These are phyloP conservation scores for Drosera spatulata DNA, from an alignment of 179 eudicot species.

Conservation along the genomic window DNA sequence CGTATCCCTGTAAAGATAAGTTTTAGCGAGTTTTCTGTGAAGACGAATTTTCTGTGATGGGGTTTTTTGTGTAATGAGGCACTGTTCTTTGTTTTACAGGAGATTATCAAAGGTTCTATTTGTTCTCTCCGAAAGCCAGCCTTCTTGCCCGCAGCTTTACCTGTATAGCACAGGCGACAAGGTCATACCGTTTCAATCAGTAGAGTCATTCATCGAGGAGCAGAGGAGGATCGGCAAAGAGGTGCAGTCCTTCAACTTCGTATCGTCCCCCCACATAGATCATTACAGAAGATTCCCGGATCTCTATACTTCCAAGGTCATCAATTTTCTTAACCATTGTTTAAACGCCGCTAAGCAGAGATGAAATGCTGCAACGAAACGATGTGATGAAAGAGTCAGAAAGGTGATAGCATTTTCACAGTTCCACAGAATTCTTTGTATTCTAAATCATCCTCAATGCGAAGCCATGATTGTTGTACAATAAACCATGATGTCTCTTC, in stretches of 20 bases:
- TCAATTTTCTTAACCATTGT: conserved; percentile 36
- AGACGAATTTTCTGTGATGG: too few relatives aligned
- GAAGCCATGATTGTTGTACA: too few relatives aligned
- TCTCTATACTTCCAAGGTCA: conserved; percentile 44
- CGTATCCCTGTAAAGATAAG: too few relatives aligned
- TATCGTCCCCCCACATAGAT: conserved; percentile 85
- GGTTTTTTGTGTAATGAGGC: too few relatives aligned
- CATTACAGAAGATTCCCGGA: conserved; percentile 79
- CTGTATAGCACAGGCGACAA: conserved; percentile 32
- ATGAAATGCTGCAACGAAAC: too few relatives aligned
- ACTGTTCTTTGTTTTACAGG: conserved; percentile 20
- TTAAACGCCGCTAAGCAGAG: background rate
- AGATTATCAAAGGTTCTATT: conserved; percentile 40
- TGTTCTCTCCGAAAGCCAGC: conserved; percentile 49
- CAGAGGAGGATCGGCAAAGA: conserved; percentile 55
- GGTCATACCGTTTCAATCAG: conserved; percentile 51
- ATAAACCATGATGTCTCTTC: too few relatives aligned
- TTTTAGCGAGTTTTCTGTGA: too few relatives aligned
- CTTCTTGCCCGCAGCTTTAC: conserved; percentile 62
- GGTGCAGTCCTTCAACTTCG: conserved; percentile 54
- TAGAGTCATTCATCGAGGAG: conserved; percentile 60
- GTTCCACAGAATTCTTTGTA: too few relatives aligned
- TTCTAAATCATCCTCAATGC: too few relatives aligned
- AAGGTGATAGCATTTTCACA: too few relatives aligned
- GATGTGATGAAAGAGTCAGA: too few relatives aligned